Conservation (phyloP, 2,329 filamentous ascomycete species). For the Trichoderma endophyticum region DNA sequence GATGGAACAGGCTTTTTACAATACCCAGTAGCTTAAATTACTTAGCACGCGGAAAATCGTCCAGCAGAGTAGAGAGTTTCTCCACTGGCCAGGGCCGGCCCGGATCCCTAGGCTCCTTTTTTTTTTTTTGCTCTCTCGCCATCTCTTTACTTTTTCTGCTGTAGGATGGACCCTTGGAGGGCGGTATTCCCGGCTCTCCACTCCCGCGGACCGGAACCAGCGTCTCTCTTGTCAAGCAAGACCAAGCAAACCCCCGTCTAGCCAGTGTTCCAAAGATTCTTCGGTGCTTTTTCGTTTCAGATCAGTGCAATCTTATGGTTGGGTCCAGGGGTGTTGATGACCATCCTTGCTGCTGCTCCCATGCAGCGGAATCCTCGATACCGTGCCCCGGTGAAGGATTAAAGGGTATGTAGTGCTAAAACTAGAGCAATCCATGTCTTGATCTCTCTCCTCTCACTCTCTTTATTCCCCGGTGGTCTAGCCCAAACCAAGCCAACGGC, state of each 20-base stretch:
- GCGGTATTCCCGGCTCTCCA: neutral
- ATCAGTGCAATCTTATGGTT: constrained; percentile 6
- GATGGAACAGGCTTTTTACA: neutral
- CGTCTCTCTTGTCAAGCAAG: neutral
- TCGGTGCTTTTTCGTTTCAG: constrained; percentile 17
- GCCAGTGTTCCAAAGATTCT: neutral
- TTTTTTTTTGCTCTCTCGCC: neutral
- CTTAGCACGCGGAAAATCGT: neutral
- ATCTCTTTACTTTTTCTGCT: neutral
- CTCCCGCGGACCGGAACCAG: neutral
- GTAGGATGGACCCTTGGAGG: neutral
- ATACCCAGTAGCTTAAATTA: constrained; percentile 12
- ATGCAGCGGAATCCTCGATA: constrained; percentile 1
- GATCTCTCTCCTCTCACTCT: neutral
- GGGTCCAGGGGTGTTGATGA: neutral
- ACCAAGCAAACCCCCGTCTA: neutral
- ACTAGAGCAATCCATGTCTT: neutral
- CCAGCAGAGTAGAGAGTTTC: neutral
- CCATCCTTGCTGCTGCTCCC: neutral
- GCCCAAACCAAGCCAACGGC: neutral
- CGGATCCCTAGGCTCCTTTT: neutral
- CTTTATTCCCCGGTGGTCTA: neutral
- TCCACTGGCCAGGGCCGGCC: constrained; percentile 10
- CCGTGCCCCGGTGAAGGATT: constrained; percentile 5
- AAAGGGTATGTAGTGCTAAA: neutral